Evolutionary conservation across 306 rosid genomes (phyloP).

Genomic region (Canavalia gladiata): DNA sequence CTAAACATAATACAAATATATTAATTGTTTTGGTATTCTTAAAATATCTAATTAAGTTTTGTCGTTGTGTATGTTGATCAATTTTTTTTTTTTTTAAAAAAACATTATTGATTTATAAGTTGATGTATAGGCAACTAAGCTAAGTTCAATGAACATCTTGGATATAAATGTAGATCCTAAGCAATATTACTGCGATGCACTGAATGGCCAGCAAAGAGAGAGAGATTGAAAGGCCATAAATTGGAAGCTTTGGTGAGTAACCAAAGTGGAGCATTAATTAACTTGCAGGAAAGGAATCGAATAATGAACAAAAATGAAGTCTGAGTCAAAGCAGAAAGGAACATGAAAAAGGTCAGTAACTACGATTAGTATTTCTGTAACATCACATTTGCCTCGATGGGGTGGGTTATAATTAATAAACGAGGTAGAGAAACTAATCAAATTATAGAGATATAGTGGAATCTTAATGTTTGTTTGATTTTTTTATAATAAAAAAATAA

Average conservation of each 20-base stretch:
- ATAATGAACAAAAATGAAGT: neutral
- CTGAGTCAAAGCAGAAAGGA: neutral
- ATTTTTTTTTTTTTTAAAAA: too few relatives aligned
- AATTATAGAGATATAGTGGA: too few relatives aligned
- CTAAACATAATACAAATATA: too few relatives aligned
- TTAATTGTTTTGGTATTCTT: too few relatives aligned
- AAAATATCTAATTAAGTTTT: too few relatives aligned
- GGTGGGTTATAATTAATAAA: too few relatives aligned
- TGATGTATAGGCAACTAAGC: neutral
- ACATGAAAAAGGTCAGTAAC: neutral
- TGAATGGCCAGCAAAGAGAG: neutral
- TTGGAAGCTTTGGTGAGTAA: neutral
- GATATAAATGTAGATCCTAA: neutral
- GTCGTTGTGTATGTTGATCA: too few relatives aligned
- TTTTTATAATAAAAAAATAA: too few relatives aligned
- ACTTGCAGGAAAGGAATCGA: neutral
- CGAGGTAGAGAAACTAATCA: too few relatives aligned
- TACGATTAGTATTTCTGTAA: neutral
- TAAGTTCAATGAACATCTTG: constrained; percentile 21
- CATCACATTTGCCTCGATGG: neutral
- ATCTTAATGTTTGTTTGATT: too few relatives aligned
- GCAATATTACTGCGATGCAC: constrained; percentile 18
- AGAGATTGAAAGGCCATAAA: neutral
- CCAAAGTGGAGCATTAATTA: neutral
- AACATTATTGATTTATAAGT: neutral